Base-by-base conservation (phyloP, 768 basidiomycete genomes). In the Leccinum pellstonianum region DNA sequence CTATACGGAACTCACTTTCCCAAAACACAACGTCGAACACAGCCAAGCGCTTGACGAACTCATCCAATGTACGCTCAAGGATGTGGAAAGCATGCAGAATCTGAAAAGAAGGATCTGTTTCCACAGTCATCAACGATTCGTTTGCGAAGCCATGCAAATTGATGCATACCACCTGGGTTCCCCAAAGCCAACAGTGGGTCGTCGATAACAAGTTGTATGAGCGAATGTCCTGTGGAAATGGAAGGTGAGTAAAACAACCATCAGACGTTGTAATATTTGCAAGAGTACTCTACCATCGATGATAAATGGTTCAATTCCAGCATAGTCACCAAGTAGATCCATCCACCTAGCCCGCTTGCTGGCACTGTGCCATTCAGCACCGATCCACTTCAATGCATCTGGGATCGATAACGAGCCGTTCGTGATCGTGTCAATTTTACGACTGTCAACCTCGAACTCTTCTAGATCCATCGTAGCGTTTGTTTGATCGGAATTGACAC, bases 311-410 rank as follows among this genome's bases (percentile, higher is more conserved):
- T 90, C 88, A 37, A 68, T 79, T 1, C 88, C 88, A 21, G 84
- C 87, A 68, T 87, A 89, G 66, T 87, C 88, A 4, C 86, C 86
- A 29, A 89, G 72, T 9, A 89, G 75, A 68, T 89, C 87, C 86
- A 89, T 88, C 83, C 81, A 83, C 58, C 83, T 68, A 12, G 77
- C 79, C 27, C 67, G 60, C 58, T 76, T 72, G 66, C 70, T 73
- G 27, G 71, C 31, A 33, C 31, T 33, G 31, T 33, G 77, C 81
- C 81, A 83, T 49, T 58, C 58, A 14, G 59, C 62, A 62, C 80
- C 78, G 7, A 80, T 56, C 56, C 63, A 62, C 19, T 64, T 56
- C 15, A 79, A 55, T 2, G 77, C 71, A 14, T 66, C 53, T 12
- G 55, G 17, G 15, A 68, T 47, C 38, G 70, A 67, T 38, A 61